A percentile compares a stretch with the other conserved stretches of the same genome.
Conservation (phyloP, 352 stramenopile species). For the Phytopythium vexans region DNA sequence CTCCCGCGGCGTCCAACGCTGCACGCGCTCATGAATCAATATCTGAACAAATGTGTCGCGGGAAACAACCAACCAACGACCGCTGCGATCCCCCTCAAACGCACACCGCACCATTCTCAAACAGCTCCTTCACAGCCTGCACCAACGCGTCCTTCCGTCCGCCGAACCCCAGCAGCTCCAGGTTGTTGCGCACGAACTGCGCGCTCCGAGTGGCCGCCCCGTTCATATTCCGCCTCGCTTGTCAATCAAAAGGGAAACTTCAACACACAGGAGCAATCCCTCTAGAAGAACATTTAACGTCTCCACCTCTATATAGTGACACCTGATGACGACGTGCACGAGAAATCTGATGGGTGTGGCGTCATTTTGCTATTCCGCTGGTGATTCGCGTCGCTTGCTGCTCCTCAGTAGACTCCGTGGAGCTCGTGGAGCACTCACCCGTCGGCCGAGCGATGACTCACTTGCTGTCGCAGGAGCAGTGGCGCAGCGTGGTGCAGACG, state of each 20-base stretch:
- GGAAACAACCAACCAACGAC: too few species aligned
- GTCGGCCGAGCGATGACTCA: slow-evolving; percentile 25
- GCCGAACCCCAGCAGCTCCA: slow-evolving; percentile 75
- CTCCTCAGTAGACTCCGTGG: too few species aligned
- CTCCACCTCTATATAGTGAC: too few species aligned
- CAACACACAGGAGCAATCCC: too few species aligned
- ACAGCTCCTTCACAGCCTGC: slow-evolving; percentile 78
- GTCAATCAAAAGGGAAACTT: neutral
- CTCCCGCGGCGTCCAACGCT: slow-evolving; percentile 64
- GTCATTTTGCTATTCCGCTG: too few species aligned
- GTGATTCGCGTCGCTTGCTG: too few species aligned
- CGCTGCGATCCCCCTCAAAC: too few species aligned
- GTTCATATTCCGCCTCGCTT: neutral
- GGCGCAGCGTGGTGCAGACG: slow-evolving; percentile 63
- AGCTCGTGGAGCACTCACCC: too few species aligned
- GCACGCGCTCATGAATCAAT: neutral
- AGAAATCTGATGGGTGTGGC: too few species aligned
- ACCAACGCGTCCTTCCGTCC: slow-evolving; percentile 53
- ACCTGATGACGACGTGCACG: too few species aligned
- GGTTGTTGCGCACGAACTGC: slow-evolving; percentile 63
- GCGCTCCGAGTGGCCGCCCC: slow-evolving; percentile 14
- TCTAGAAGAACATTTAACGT: too few species aligned
- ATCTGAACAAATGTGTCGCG: too few species aligned
- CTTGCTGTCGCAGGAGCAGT: slow-evolving; percentile 58
- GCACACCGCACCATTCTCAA: slow-evolving; percentile 63